A percentile compares a stretch with the other conserved stretches of the same genome.
Evolutionary conservation across 176 grass and related monocot genomes (phyloP).

Genomic region (Miscanthus lutarioriparius): DNA sequence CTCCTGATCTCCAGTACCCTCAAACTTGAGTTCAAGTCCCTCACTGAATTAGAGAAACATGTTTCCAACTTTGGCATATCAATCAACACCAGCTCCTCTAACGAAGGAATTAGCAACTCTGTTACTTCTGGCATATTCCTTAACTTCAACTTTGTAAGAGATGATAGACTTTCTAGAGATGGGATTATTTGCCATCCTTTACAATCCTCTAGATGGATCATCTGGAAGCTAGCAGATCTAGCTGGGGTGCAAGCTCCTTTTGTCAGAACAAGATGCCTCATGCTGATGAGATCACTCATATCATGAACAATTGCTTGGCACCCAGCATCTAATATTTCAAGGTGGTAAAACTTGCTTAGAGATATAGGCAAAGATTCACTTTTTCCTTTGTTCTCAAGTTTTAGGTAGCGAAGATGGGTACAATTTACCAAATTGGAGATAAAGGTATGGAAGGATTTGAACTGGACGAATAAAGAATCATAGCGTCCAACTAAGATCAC

Average conservation of each 20-base stretch:
- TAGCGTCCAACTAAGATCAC: not conserved
- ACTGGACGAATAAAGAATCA: not conserved
- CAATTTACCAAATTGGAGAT: not conserved
- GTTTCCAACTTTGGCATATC: constrained; percentile 30
- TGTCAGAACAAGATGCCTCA: constrained; percentile 25
- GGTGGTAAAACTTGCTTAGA: constrained; percentile 23
- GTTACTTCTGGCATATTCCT: constrained; percentile 8
- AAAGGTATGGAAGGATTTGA: not conserved
- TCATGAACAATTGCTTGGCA: not conserved
- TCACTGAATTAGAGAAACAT: constrained; percentile 1
- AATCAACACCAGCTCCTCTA: constrained; percentile 28
- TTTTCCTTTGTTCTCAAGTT: not conserved
- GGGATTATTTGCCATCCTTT: not conserved
- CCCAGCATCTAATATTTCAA: constrained; percentile 34
- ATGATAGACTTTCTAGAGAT: constrained; percentile 16
- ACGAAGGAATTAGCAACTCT: constrained; percentile 12
- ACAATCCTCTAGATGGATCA: constrained; percentile 30
- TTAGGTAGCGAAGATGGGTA: constrained; percentile 35
- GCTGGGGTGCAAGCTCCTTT: constrained; percentile 13
- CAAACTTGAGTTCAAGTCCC: constrained; percentile 8
- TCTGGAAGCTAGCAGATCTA: not conserved
- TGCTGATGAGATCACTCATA: constrained; percentile 32
- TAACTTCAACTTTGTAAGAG: constrained; percentile 26
- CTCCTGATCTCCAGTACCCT: not conserved
- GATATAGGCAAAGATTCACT: not conserved